Conservation (phyloP, 192 early-diverging fungal species). For the Backusella sp. region DNA sequence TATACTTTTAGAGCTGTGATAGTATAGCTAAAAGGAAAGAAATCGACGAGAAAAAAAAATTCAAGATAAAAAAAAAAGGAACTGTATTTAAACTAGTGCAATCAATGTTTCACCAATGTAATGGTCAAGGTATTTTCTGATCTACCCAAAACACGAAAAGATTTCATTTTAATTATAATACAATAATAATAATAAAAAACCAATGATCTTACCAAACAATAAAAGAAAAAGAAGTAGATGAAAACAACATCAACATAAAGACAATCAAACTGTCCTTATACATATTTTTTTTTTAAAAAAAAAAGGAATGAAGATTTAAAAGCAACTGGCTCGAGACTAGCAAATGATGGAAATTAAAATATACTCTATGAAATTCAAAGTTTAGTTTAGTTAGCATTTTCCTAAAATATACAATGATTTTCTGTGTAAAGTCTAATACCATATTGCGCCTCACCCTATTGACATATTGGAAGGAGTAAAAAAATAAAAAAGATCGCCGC, state of each 20-base stretch:
- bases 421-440: background rate
- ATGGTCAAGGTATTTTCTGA: background rate
- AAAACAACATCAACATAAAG: background rate
- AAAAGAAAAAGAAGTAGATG: background rate
- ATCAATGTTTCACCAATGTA: background rate
- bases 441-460: background rate
- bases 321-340: background rate
- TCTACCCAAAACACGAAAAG: background rate
- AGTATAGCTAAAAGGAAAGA: background rate
- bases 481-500: background rate
- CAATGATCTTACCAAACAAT: background rate
- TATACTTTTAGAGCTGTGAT: background rate
- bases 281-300: background rate
- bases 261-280: background rate
- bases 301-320: background rate
- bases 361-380: background rate
- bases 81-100: background rate
- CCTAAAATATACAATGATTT: background rate
- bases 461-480: background rate
- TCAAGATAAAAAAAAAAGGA: background rate
- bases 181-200: background rate
- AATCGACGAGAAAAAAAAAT: background rate
- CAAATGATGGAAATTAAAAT: background rate
- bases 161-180: background rate
- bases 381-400: background rate